These are phyloP conservation scores for Zea luxurians DNA, from an alignment of 176 grass and related monocot genomes.

Conservation along the genomic window DNA sequence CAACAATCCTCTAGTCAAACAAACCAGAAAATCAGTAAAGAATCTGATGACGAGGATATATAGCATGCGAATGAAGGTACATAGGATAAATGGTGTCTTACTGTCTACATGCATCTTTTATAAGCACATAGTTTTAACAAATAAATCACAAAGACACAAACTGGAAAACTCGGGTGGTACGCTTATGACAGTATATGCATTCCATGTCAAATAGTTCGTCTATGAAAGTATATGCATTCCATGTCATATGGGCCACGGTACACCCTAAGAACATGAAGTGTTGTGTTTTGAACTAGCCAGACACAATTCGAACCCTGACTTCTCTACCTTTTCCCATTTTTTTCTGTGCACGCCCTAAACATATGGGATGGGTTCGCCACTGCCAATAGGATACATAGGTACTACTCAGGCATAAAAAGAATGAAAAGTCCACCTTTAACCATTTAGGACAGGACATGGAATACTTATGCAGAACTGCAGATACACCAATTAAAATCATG, in stretches of 20 bases:
- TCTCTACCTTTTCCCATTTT: no score
- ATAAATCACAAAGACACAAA: neutral
- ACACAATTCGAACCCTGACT: no score
- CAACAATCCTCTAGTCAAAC: constrained; percentile 9
- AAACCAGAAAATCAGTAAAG: constrained; percentile 19
- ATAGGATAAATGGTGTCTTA: neutral
- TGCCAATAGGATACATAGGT: neutral
- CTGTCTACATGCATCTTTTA: constrained; percentile 24
- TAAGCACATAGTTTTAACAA: constrained; percentile 14
- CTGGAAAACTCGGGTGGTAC: neutral
- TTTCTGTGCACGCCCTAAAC: no score
- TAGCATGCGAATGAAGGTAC: neutral
- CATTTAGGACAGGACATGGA: neutral
- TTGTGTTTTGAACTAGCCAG: no score
- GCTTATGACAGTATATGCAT: no score
- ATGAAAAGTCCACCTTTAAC: neutral
- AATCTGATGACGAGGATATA: neutral
- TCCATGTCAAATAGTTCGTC: no score
- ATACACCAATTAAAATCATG: constrained; percentile 18
- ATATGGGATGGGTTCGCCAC: neutral
- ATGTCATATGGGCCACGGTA: no score
- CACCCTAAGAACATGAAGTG: no score
- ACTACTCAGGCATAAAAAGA: constrained; percentile 8
- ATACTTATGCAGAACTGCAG: neutral
- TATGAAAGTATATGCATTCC: no score